Percentiles rank a stretch among this genome's conserved stretches.
Conservation (phyloP, 2,329 filamentous ascomycete genomes). For the Aplosporella prunicola region DNA sequence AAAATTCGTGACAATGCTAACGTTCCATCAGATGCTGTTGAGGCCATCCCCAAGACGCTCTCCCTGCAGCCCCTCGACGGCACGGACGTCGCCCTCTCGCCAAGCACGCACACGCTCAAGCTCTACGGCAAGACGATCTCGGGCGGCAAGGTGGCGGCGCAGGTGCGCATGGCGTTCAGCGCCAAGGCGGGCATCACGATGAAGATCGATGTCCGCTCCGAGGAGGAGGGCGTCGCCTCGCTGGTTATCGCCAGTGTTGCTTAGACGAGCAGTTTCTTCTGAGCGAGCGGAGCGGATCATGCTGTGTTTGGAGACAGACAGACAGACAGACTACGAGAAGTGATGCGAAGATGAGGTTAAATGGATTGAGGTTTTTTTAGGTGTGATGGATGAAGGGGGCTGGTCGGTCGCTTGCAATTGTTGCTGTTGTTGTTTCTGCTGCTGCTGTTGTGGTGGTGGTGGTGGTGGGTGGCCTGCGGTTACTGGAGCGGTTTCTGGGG, state of each 20-base stretch:
- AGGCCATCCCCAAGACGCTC: constrained; percentile 75
- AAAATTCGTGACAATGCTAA: background rate
- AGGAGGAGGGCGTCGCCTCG: constrained; percentile 83
- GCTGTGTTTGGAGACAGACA: too few relatives aligned
- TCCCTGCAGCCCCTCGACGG: constrained; percentile 91
- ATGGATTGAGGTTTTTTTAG: too few relatives aligned
- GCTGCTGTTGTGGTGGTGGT: too few relatives aligned
- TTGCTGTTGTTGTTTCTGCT: too few relatives aligned
- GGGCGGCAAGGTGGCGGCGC: constrained; percentile 79
- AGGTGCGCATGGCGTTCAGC: constrained; percentile 87
- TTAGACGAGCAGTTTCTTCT: too few relatives aligned
- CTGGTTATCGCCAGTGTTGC: constrained; percentile 78
- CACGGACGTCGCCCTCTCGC: constrained; percentile 79
- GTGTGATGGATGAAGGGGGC: too few relatives aligned
- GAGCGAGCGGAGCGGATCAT: too few relatives aligned
- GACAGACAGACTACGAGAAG: too few relatives aligned
- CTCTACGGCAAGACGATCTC: constrained; percentile 90
- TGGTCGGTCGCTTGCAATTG: too few relatives aligned
- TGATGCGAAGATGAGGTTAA: too few relatives aligned
- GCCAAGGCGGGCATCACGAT: constrained; percentile 89
- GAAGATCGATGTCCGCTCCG: constrained; percentile 84
- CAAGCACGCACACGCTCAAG: constrained; percentile 88
- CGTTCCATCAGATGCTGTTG: constrained; percentile 64
- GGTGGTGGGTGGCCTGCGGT: too few relatives aligned
- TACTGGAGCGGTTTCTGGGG: too few relatives aligned